Evolutionary conservation across 2,329 filamentous ascomycete species (phyloP), one percentile per base, ranked within the genome.

Genomic region (Didymosphaeria variabile): DNA sequence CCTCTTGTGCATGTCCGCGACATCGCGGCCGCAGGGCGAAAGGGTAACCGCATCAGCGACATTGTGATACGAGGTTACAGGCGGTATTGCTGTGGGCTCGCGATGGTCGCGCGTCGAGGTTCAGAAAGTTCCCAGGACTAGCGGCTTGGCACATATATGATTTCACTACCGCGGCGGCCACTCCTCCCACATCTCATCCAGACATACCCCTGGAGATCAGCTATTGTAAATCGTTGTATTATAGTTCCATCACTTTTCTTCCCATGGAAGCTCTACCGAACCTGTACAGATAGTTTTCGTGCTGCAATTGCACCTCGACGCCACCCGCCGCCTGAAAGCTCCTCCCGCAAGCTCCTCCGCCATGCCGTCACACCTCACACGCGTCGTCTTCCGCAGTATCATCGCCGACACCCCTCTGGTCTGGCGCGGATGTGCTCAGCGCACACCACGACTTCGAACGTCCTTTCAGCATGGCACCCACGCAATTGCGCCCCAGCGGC

Each of bases 321-420:
- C 23, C 13, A 31, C 23, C 60, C 40, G 56, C 52, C 44, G 42
- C 61, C 62, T 50, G 31, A 57, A 31, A 55, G 55, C 47, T 61
- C 47, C 57, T 31, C 15, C 61, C 53, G 31, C 55, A 23, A 45
- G 55, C 52, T 61, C 51, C 56, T 36, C 72, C 65, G 62, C 74
- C 60, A 88, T 88, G 87, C 83, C 84, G 58, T 87, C 87, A 65
- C 85, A 87, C 67, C 80, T 89, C 71, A 87, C 86, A 62, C 86
- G 86, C 75, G 79, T 82, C 76, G 85, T 88, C 67, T 87, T 87
- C 76, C 84, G 85, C 68, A 82, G 83, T 70, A 79, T 89, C 66
- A 78, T 87, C 61, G 82, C 83, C 72, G 83, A 84, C 73, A 80
- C 85, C 65, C 79, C 80, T 51, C 77, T 83, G 32, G 63, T 80